phyloP scores from a whole-genome alignment of 805 yeast genomes.

The Candida sonorensis region DNA sequence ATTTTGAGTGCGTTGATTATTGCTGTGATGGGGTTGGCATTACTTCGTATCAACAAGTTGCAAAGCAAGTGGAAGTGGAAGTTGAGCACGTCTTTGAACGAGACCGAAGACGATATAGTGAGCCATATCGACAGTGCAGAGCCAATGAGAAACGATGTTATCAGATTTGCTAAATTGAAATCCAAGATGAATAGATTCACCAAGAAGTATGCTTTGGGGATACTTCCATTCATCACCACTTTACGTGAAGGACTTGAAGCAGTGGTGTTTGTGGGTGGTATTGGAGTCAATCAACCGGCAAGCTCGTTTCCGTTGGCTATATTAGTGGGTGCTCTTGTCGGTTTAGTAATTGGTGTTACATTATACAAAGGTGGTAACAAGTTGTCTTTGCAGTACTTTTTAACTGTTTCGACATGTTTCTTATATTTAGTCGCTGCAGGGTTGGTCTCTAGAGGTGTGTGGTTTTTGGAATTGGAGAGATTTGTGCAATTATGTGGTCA shows the following conservation, averaged over 20 bases:
- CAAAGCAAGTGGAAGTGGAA: conserved; percentile 76
- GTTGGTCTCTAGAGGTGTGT: conserved; percentile 75
- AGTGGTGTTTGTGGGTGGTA: conserved; percentile 85
- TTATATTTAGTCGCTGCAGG: conserved; percentile 85
- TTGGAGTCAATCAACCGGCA: conserved; percentile 66
- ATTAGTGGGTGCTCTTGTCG: conserved; percentile 49
- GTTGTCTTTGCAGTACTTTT: conserved; percentile 65
- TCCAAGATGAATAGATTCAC: conserved; percentile 30
- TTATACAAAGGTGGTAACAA: conserved; percentile 78
- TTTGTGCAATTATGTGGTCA: conserved; percentile 75
- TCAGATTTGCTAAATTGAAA: conserved; percentile 7
- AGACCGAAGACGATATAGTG: conserved; percentile 11
- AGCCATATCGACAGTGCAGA: conserved; percentile 10
- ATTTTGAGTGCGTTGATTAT: conserved; percentile 72
- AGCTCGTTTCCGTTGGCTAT: conserved; percentile 61
- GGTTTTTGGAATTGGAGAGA: conserved; percentile 80
- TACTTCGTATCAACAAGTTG: conserved; percentile 72
- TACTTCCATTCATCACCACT: conserved; percentile 80
- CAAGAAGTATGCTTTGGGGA: conserved; percentile 60
- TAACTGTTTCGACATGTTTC: conserved; percentile 71
- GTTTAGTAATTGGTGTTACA: conserved; percentile 55
- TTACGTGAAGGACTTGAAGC: conserved; percentile 90
- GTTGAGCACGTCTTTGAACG: conserved; percentile 23
- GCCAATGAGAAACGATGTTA: conserved; percentile 14
- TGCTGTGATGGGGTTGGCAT: conserved; percentile 80